These are phyloP conservation scores for Podaxis rugospora DNA, from an alignment of 768 basidiomycete species.

Conservation along the genomic window DNA sequence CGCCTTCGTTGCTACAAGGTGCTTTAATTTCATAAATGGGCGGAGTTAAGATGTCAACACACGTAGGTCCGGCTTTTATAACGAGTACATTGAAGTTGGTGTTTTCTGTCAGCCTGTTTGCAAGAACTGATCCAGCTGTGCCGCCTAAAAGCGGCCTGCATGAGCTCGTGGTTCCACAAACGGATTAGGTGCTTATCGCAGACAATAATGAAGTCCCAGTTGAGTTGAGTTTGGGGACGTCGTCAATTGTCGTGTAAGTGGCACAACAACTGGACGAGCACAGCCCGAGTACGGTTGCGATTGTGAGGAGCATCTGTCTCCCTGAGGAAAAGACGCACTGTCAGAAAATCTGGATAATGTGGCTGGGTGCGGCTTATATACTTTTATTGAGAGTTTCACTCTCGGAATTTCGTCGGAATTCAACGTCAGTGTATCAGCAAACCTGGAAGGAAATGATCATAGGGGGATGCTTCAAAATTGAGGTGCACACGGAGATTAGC, in stretches of 20 bases:
- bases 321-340: neutral
- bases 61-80: slow-evolving; percentile 15
- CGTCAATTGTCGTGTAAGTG: neutral
- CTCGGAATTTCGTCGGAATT: too few species aligned
- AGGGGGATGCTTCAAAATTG: too few species aligned
- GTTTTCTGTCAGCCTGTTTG: slow-evolving; percentile 23
- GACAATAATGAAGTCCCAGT: slow-evolving; percentile 17
- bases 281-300: neutral
- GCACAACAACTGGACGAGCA: neutral
- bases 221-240: neutral
- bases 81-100: slow-evolving; percentile 12
- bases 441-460: too few species aligned
- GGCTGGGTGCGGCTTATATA: neutral
- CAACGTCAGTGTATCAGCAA: too few species aligned
- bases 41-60: neutral
- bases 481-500: too few species aligned
- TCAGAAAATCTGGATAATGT: neutral
- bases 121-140: slow-evolving; percentile 25
- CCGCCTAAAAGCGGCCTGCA: slow-evolving; percentile 16
- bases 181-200: slow-evolving; percentile 14
- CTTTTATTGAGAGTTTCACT: neutral
- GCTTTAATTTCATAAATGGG: neutral
- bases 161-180: neutral
- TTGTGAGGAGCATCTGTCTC: neutral
- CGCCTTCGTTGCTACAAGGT: neutral